Percentiles rank a stretch among this genome's conserved stretches.
Evolutionary conservation across 2,329 filamentous ascomycete genomes (phyloP).

Genomic region (Aspergillus sojae): DNA sequence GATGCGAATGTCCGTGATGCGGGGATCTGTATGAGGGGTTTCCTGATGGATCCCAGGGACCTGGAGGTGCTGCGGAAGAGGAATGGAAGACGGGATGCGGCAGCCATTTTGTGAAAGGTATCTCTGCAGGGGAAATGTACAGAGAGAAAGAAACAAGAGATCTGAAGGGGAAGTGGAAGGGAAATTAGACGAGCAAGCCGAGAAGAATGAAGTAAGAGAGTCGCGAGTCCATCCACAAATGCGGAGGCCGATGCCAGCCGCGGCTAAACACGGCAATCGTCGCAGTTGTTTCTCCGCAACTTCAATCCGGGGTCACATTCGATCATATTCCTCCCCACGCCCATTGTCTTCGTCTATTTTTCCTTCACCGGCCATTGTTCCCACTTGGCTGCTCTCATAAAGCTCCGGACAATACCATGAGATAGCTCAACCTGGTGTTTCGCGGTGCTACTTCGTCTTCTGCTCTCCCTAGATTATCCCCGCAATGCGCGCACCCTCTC

Average conservation of each 20-base stretch:
- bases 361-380: not conserved
- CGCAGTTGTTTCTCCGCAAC: slow-evolving; percentile 39
- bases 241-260: slow-evolving; percentile 22
- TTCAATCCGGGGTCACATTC: slow-evolving; percentile 7
- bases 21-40: slow-evolving; percentile 34
- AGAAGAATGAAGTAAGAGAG: slow-evolving; percentile 1
- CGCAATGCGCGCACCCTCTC: slow-evolving; percentile 42
- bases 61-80: slow-evolving; percentile 38
- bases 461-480: slow-evolving; percentile 23
- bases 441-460: slow-evolving; percentile 3
- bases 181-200: slow-evolving; percentile 4
- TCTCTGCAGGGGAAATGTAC: not conserved
- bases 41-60: slow-evolving; percentile 27
- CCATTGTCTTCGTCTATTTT: slow-evolving; percentile 7
- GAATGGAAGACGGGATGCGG: slow-evolving; percentile 31
- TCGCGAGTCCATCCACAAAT: not conserved
- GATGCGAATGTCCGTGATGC: slow-evolving; percentile 58
- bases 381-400: not conserved
- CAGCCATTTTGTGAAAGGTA: slow-evolving; percentile 32
- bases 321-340: slow-evolving; percentile 7
- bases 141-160: not conserved
- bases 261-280: slow-evolving; percentile 52
- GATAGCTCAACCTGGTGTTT: slow-evolving; percentile 1
- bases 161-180: not conserved
- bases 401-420: not conserved